Base-by-base conservation (phyloP, 306 rosid species). In the Vigna nakashimae region DNA sequence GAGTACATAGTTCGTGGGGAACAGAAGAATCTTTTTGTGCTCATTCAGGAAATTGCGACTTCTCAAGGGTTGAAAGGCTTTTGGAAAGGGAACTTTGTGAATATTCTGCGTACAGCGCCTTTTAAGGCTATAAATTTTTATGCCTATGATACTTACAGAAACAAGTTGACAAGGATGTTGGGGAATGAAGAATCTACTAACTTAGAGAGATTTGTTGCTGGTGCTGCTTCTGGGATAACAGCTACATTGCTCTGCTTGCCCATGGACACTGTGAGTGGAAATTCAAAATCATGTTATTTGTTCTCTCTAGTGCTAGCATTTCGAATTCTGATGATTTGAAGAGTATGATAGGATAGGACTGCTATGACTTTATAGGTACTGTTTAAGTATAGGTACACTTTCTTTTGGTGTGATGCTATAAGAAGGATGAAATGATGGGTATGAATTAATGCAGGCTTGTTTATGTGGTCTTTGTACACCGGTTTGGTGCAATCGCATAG, bases 1-100 rank as follows among this genome's bases (percentile, higher is more conserved):
- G 99, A 95, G 52, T 95, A 95, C 76, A 90, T 95, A 59, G 94
- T 95, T 51, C 93, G 96, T 3, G 99, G 97, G 4, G 99, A 95
- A 68, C 89, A 78, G 85, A 88, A 82, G 89, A 51, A 88, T 77
- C 85, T 95, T 9, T 69, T 81, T 24, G 91, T 90, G 65, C 90
- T 95, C n/a, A 80, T 95, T 63, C 84, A 82, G 77, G 48, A 86
- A 38, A 95, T 95, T 81, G 90, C 96, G 6, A 78, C 83, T 78
- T 84, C 97, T 66, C 99, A 95, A 88, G 99, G 99, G 16, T 73
- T 95, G 87, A 92, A 58, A 76, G 99, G 99, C 2, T 95, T 95
- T 82, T 95, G 99, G 98, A 95, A 84, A 84, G 99, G 99, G 62
- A 95, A 95, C 78, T 73, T 95, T 62, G 96, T 95, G 64, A 92